Base-by-base conservation (phyloP, 306 rosid species). In the Lathyrus tuberosus region DNA sequence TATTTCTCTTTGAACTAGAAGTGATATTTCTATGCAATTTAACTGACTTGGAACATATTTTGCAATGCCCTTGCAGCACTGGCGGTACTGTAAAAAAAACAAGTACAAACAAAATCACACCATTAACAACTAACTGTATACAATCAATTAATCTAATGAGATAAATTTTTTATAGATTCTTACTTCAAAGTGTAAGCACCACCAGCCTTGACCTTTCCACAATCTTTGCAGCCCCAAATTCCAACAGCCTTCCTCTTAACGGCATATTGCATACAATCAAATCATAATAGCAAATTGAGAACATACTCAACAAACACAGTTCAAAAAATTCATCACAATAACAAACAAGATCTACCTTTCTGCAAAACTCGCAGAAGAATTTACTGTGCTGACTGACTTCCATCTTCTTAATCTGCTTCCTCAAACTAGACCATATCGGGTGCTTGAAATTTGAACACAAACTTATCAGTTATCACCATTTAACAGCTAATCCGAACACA, bases 321-420 rank as follows among this genome's bases (percentile, higher is more conserved):
- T 15, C 4, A 18, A 13, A 31, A 41, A 18, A 35, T 7, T 14
- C 13, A 17, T 42, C 8, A 8, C n/a, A 42, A 2, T 44, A 62
- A 26, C 30, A 26, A 6, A 54, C 8, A 33, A 24, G 0, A 13
- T 20, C 5, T 79, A 90, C 96, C 96, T 90, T 90, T 51, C 97
- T 95, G 3, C 97, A 88, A 37, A 90, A 90, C 73, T 88, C 95
- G 2, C 95, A 88, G 67, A 88, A 90, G 72, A 68, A 88, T 76
- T 86, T 88, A 78, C 89, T 88, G 78, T 90, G 95, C 72, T 90
- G 97, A 67, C 90, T 85, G 56, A 90, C 89, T 60, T 90, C 96
- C 96, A 90, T 90, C 86, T 86, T 90, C 84, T 90, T 90, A 69
- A 90, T 90, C 67, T 90, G 96, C 82, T 87, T 90, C 86, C 94